Evolutionary conservation across 345 rosid genomes (phyloP), one percentile per base, ranked within the genome.

Genomic region (Psidium guajava): DNA sequence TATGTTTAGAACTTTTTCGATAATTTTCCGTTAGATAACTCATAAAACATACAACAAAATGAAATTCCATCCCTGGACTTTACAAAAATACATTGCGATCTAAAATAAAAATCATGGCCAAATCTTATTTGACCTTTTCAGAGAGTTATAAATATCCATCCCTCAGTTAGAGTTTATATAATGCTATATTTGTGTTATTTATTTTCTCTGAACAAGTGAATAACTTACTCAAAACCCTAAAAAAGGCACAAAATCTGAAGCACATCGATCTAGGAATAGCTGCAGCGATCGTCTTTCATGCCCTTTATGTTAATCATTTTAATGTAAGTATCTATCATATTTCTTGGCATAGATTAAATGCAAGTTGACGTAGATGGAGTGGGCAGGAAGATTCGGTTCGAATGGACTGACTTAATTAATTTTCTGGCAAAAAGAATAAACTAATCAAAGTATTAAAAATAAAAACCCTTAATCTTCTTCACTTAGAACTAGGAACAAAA

Each of bases 401-500:
- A 69, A 69, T 32, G 77, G 77, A 69, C 77, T 47, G 77, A 69
- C 77, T 2, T 36, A 1, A 18, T 81, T 24, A 24, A 81, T 81
- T 81, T 44, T 24, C 13, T 15, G 82, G 27, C 52, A 81, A 14
- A 14, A 36, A 69, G 47, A 36, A 8, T 36, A 69, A 40, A 10
- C 47, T 69, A 69, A 69, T 36, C 0, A 21, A 69, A 69, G 32
- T 25, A 18, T 69, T 36, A 69, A 69, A 69, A 69, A 18, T 36
- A 36, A 58, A 32, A 28, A 64, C 44, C 44, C 77, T 53, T 14
- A 82, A 84, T 77, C 50, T 82, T 7, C 58, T 86, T 89, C 91
- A 75, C 93, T 84, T 4, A 44, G 55, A 90, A 69, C 93, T 49
- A 93, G 88, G 88, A 85, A 51, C 22, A 22, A 24, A 85, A 80